Percentiles rank a stretch among this genome's conserved stretches.
Conservation (phyloP, 2,329 filamentous ascomycete species). For the Fusarium redolens region DNA sequence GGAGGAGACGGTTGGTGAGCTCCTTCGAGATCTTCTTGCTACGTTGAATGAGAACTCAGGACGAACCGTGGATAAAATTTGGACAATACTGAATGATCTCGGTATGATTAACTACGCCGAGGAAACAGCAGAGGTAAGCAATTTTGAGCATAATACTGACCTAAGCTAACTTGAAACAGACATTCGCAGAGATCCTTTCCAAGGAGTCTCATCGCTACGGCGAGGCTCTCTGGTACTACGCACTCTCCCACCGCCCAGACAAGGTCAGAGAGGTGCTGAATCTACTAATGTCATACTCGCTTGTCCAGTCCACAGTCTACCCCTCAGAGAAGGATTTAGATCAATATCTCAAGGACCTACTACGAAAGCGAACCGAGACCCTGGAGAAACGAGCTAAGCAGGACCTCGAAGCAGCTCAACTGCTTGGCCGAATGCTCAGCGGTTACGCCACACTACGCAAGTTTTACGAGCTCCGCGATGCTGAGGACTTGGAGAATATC, state of each 20-base stretch:
- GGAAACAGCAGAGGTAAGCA: constrained; percentile 81
- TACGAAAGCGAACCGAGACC: constrained; percentile 77
- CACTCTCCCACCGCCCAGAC: constrained; percentile 79
- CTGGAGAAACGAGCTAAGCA: constrained; percentile 77
- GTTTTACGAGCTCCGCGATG: constrained; percentile 90
- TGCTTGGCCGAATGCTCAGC: constrained; percentile 86
- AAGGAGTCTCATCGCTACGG: constrained; percentile 82
- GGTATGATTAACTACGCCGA: constrained; percentile 83
- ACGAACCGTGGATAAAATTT: constrained; percentile 82
- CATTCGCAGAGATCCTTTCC: constrained; percentile 83
- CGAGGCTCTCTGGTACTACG: constrained; percentile 89
- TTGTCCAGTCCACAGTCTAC: constrained; percentile 85
- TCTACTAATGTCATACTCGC: constrained; percentile 85
- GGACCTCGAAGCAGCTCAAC: constrained; percentile 83
- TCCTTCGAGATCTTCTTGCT: constrained; percentile 75
- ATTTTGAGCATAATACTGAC: not conserved
- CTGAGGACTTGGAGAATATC: constrained; percentile 44
- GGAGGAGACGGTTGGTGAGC: constrained; percentile 77
- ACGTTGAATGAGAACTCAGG: constrained; percentile 73
- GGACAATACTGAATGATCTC: constrained; percentile 80
- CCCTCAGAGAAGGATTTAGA: constrained; percentile 80
- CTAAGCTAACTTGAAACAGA: constrained; percentile 61
- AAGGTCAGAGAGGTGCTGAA: constrained; percentile 90
- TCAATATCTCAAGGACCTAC: constrained; percentile 73
- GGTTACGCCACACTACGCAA: constrained; percentile 91